Evolutionary conservation across 1,139 yeast genomes (phyloP).

Genomic region (Zygosaccharomyces sapae): DNA sequence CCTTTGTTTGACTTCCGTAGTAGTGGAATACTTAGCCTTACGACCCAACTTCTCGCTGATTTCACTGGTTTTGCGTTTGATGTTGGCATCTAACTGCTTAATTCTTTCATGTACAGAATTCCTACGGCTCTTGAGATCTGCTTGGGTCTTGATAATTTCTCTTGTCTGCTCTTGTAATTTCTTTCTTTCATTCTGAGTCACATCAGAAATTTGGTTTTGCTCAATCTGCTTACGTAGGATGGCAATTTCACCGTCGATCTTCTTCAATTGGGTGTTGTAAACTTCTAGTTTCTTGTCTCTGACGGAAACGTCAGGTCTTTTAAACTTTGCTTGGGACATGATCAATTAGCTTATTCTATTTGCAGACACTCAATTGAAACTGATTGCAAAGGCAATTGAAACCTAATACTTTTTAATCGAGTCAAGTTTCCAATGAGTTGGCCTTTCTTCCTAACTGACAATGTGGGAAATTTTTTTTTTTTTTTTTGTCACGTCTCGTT

Average conservation of each 20-base stretch:
- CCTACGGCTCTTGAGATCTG: constrained; percentile 66
- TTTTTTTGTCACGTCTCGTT: background rate
- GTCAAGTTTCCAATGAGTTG: constrained; percentile 3
- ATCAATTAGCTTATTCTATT: background rate
- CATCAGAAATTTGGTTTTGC: constrained; percentile 40
- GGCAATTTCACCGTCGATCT: constrained; percentile 49
- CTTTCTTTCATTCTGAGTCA: constrained; percentile 52
- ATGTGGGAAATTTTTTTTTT: background rate
- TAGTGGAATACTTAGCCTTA: constrained; percentile 58
- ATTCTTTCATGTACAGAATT: constrained; percentile 66
- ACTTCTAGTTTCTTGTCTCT: constrained; percentile 57
- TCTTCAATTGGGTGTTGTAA: constrained; percentile 65
- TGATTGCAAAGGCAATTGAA: background rate
- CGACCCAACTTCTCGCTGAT: constrained; percentile 45
- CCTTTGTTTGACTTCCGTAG: constrained; percentile 74
- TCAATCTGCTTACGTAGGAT: constrained; percentile 37
- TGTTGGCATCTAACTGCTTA: constrained; percentile 60
- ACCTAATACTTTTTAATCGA: background rate
- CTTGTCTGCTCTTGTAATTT: constrained; percentile 62
- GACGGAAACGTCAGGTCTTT: constrained; percentile 66
- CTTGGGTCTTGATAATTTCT: constrained; percentile 62
- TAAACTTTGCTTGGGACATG: constrained; percentile 42
- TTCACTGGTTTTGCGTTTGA: constrained; percentile 76
- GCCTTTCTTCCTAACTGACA: background rate
- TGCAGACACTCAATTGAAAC: background rate